Conservation (phyloP, 345 rosid species). For the Syzygium aromaticum region DNA sequence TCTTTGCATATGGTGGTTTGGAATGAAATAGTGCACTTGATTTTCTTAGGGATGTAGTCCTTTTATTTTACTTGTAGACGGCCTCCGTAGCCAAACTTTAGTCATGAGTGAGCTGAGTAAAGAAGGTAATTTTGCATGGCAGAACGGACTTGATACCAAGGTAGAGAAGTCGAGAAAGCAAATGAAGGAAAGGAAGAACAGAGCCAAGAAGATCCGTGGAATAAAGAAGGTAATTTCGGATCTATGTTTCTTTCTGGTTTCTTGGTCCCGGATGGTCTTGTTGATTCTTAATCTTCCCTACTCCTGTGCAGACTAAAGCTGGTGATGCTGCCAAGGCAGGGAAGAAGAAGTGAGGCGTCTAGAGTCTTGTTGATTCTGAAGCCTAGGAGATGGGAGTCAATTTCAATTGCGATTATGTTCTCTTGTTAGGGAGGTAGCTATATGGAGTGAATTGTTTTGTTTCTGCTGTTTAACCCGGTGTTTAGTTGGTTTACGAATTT, state of each 20-base stretch:
- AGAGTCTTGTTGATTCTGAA: background rate
- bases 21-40: background rate
- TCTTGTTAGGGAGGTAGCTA: background rate
- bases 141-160: slow-evolving; percentile 43
- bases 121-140: background rate
- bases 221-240: slow-evolving; percentile 34
- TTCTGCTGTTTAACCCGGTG: background rate
- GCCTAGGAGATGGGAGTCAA: background rate
- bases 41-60: background rate
- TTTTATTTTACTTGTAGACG: background rate
- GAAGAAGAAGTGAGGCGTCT: slow-evolving; percentile 36
- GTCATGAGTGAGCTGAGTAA: background rate
- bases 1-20: background rate
- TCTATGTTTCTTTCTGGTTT: background rate
- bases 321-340: slow-evolving; percentile 43
- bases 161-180: slow-evolving; percentile 45
- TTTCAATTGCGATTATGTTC: background rate
- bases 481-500: background rate
- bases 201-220: slow-evolving; percentile 45
- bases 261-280: background rate
- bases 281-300: background rate
- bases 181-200: slow-evolving; percentile 44
- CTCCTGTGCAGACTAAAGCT: slow-evolving; percentile 30
- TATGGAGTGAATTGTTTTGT: background rate
- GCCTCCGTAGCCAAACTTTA: background rate